Percentiles rank a stretch among this genome's conserved stretches.
These are phyloP conservation scores for Apiospora sp. DNA, from an alignment of 2,329 filamentous ascomycete genomes.

Conservation along the genomic window DNA sequence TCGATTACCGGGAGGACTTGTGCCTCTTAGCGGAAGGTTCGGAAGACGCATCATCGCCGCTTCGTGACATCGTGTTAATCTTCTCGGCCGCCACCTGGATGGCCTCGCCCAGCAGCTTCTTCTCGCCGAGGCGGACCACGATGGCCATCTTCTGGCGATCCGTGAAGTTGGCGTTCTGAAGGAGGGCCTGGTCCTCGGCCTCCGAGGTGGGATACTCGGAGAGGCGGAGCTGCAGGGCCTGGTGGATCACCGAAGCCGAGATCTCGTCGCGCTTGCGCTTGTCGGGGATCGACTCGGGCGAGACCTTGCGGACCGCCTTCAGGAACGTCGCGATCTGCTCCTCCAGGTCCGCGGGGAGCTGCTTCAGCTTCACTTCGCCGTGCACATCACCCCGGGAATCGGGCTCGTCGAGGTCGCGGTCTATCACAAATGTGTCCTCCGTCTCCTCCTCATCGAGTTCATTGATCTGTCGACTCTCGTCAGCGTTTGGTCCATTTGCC, in stretches of 20 bases:
- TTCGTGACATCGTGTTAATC: conserved; percentile 32
- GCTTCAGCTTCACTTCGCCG: conserved; percentile 47
- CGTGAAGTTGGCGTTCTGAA: conserved; percentile 40
- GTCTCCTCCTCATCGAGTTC: conserved; percentile 69
- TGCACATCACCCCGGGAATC: conserved; percentile 56
- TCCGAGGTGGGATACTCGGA: conserved; percentile 52
- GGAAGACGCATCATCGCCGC: conserved; percentile 27
- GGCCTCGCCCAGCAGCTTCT: conserved; percentile 67
- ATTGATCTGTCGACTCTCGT: conserved; percentile 44
- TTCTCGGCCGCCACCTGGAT: conserved; percentile 47
- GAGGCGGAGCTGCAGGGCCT: conserved; percentile 48
- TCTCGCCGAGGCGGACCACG: conserved; percentile 75
- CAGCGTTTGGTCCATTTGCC: conserved; percentile 29
- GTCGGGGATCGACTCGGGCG: conserved; percentile 52
- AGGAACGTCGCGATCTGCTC: conserved; percentile 60
- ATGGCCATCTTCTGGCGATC: conserved; percentile 66
- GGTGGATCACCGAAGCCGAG: conserved; percentile 49
- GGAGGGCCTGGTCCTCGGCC: conserved; percentile 50
- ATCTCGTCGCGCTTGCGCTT: conserved; percentile 59
- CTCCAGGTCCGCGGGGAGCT: conserved; percentile 59
- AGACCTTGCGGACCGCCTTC: conserved; percentile 56
- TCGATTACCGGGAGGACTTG: conserved; percentile 32
- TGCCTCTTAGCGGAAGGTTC: conserved; percentile 43
- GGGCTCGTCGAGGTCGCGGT: conserved; percentile 61
- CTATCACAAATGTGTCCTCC: conserved; percentile 78